These are phyloP conservation scores for Mycena kentingensis DNA, from an alignment of 768 basidiomycete species.

Conservation along the genomic window DNA sequence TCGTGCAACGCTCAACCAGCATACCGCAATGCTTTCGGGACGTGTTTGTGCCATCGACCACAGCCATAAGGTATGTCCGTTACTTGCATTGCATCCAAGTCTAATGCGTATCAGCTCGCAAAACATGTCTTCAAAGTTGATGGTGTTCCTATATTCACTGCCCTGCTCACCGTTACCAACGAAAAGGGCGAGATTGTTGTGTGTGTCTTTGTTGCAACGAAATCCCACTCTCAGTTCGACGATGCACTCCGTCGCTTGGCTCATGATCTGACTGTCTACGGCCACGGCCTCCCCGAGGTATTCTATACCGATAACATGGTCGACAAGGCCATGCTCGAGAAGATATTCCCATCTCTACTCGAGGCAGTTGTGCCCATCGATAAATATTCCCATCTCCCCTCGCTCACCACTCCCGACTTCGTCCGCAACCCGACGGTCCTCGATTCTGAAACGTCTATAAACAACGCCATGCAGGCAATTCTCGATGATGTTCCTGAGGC, in stretches of 20 bases:
- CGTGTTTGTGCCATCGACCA: background rate
- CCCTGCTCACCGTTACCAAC: conserved; percentile 2
- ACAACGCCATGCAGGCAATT: background rate
- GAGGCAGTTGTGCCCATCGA: background rate
- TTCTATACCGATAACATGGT: background rate
- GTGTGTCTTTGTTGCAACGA: conserved; percentile 10
- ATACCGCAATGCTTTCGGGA: background rate
- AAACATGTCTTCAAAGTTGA: conserved; percentile 7
- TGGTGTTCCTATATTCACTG: conserved; percentile 2
- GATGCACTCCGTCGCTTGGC: background rate
- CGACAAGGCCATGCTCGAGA: background rate
- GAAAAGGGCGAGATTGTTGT: background rate
- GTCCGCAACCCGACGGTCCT: background rate
- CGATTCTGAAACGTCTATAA: background rate
- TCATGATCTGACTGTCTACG: background rate
- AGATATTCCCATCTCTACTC: background rate
- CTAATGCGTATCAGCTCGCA: background rate
- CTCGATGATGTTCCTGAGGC: background rate
- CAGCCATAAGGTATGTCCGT: too few relatives aligned
- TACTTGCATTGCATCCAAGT: too few relatives aligned
- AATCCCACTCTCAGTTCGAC: conserved; percentile 6
- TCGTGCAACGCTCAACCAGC: conserved; percentile 4
- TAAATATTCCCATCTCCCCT: background rate
- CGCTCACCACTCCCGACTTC: background rate
- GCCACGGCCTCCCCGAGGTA: background rate